Evolutionary conservation across 345 rosid species (phyloP).

Genomic region (Carallia brachiata): DNA sequence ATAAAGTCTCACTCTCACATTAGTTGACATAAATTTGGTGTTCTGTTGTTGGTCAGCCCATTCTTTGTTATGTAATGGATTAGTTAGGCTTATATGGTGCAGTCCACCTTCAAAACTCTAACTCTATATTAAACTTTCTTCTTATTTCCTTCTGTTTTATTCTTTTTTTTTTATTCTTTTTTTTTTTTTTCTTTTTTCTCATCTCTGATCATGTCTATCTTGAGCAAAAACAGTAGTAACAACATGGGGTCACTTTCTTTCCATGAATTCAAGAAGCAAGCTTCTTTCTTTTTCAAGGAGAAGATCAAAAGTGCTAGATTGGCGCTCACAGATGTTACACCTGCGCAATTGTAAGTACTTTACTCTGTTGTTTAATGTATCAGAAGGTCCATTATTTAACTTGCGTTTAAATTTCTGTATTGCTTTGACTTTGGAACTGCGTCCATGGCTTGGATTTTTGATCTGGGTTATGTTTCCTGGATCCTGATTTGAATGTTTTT

Average conservation of each 20-base stretch:
- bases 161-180: background rate
- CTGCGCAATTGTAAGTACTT: slow-evolving; percentile 50
- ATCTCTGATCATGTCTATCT: slow-evolving; percentile 40
- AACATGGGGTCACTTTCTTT: slow-evolving; percentile 55
- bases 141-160: background rate
- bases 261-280: slow-evolving; percentile 79
- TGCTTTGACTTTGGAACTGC: background rate
- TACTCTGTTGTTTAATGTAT: background rate
- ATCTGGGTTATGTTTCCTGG: slow-evolving; percentile 26
- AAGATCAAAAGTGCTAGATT: slow-evolving; percentile 87
- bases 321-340: slow-evolving; percentile 88
- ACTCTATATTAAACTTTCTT: background rate
- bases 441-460: slow-evolving; percentile 7
- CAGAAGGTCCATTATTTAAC: background rate
- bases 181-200: background rate
- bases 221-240: slow-evolving; percentile 48
- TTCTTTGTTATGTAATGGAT: background rate
- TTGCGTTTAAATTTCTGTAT: background rate
- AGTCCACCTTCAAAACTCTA: too few species aligned
- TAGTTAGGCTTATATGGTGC: background rate
- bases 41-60: background rate
- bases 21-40: background rate
- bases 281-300: slow-evolving; percentile 89
- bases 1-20: too few species aligned
- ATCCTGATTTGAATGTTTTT: background rate